Evolutionary conservation across 176 grass and related monocot genomes (phyloP), one percentile per base, ranked within the genome.

Genomic region (Dendrocalamus sinicus): DNA sequence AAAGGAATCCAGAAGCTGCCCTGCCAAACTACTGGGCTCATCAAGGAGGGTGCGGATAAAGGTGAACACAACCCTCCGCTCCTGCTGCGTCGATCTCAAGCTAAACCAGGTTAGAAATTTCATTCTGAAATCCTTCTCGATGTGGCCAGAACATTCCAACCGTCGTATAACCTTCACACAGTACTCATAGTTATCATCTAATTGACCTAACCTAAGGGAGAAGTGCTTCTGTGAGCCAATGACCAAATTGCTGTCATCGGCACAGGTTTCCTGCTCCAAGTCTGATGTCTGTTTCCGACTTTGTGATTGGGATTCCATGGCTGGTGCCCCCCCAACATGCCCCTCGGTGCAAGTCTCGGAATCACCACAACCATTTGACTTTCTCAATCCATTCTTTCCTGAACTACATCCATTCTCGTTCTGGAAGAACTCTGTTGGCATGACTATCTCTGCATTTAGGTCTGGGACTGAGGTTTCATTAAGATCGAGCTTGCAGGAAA

Each of bases 21-120:
- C 89, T 48, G 94, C 91, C 89, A 96, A 88, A 79, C 94, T 92
- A 67, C 87, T 84, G n/a, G 94, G 91, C 30, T 96, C 94, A 55
- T 96, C 91, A 81, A 90, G 68, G 43, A 96, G 70, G 20, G 87
- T 94, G 12, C 68, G 94, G 47, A 94, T 96, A 78, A 86, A 96
- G 26, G 94, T 94, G 83, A 96, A 77, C 26, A 96, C 94, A 37
- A 96, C 91, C 63, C 94, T 90, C 3, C 89, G 91, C 64, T 96
- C 91, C 72, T 94, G 89, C 66, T 94, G 89, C 0, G 87, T 88
- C 1, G 94, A 96, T 80, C 94, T 92, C 85, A 96, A 88, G 72
- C 94, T 96, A 84, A 90, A 96, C 94, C 94, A 96, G 43, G 94
- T 96, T 77, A 96, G 78, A 44, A 96, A 96, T 63, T 91, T 96